Conservation (phyloP, 1,284 basidiomycete species). For the Malassezia slooffiae region DNA sequence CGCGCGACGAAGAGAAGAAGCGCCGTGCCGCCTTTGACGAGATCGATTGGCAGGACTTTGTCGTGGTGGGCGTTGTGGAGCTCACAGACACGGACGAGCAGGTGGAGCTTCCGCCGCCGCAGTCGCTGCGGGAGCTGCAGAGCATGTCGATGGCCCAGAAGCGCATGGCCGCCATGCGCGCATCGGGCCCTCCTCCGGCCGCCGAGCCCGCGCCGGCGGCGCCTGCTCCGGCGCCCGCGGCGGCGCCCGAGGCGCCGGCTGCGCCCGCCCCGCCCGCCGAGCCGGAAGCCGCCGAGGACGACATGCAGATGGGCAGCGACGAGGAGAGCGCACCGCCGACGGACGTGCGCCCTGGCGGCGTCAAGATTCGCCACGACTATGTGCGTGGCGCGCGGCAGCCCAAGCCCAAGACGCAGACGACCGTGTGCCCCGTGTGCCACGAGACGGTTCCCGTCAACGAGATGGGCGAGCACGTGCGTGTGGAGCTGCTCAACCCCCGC, state of each 20-base stretch:
- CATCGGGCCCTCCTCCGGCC: conserved; percentile 48
- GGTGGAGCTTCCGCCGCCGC: conserved; percentile 84
- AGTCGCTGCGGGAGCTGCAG: conserved; percentile 85
- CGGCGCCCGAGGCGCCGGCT: neutral
- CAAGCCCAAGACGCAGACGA: conserved; percentile 43
- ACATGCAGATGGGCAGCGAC: neutral
- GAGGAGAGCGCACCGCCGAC: neutral
- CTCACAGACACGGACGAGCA: conserved; percentile 73
- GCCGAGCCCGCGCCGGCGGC: conserved; percentile 17
- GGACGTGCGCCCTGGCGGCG: no score
- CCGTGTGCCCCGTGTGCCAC: conserved; percentile 82
- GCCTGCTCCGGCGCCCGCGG: conserved; percentile 5
- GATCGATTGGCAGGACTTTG: conserved; percentile 99
- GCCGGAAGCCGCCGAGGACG: neutral
- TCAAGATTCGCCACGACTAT: conserved; percentile 80
- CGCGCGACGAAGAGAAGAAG: conserved; percentile 71
- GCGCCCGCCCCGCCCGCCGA: neutral
- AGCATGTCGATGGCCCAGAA: conserved; percentile 94
- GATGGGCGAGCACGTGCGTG: conserved; percentile 92
- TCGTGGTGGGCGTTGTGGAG: conserved; percentile 95
- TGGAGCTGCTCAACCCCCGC: conserved; percentile 89
- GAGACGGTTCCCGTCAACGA: conserved; percentile 90
- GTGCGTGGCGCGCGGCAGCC: conserved; percentile 53
- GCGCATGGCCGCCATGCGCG: conserved; percentile 88
- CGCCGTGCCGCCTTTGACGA: conserved; percentile 56